phyloP scores from a whole-genome alignment of 176 grass and related monocot species.

The Hsuehochloa calcarea region DNA sequence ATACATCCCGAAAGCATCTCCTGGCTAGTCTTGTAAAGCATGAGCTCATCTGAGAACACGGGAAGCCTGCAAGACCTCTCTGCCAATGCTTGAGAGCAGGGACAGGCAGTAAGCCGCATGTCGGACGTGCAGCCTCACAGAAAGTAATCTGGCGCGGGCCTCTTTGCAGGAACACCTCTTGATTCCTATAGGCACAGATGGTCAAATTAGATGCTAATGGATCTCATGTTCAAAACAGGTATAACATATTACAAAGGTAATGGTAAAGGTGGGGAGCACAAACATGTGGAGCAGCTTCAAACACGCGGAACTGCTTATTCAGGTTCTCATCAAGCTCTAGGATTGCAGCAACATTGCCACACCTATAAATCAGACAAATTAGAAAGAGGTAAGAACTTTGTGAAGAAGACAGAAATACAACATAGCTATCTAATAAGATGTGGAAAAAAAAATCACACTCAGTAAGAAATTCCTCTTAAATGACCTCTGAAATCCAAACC shows the following conservation, averaged over 20 bases:
- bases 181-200: constrained; percentile 55
- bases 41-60: constrained; percentile 33
- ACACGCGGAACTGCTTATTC: constrained; percentile 82
- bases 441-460: neutral
- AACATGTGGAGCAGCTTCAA: constrained; percentile 98
- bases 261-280: constrained; percentile 26
- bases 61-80: neutral
- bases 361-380: constrained; percentile 55
- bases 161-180: constrained; percentile 94
- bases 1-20: constrained; percentile 41
- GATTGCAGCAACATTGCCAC: constrained; percentile 99
- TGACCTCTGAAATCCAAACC: neutral
- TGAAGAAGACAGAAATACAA: neutral
- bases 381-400: neutral
- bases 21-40: constrained; percentile 15
- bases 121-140: constrained; percentile 39
- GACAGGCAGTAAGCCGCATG: neutral
- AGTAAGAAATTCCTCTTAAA: constrained; percentile 1
- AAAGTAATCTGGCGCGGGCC: constrained; percentile 95
- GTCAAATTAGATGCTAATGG: constrained; percentile 23
- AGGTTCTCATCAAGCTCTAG: constrained; percentile 96
- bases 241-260: neutral
- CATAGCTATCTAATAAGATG: neutral
- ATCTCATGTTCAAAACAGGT: neutral
- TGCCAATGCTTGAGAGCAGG: constrained; percentile 4